A percentile compares a stretch with the other conserved stretches of the same genome.
These are phyloP conservation scores for Lenzites betulinus DNA, from an alignment of 768 basidiomycete species.

Conservation along the genomic window DNA sequence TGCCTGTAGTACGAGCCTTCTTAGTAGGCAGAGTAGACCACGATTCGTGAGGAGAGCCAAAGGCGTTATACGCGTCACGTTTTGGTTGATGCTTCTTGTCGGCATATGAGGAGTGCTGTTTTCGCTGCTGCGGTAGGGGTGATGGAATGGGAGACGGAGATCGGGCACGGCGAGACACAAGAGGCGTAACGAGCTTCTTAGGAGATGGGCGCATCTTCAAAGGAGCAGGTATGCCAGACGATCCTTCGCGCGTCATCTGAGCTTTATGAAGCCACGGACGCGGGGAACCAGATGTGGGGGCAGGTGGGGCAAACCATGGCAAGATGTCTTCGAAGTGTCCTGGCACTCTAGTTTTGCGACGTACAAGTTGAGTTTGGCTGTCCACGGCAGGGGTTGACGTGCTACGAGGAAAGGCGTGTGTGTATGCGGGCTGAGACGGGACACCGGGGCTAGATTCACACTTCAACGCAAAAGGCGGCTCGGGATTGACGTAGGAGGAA, in stretches of 20 bases:
- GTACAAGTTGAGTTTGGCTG: too few relatives aligned
- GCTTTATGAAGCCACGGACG: too few relatives aligned
- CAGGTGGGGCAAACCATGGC: too few relatives aligned
- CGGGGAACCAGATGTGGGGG: too few relatives aligned
- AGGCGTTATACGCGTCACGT: slow-evolving; percentile 27
- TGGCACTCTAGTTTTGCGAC: too few relatives aligned
- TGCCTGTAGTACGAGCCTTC: background rate
- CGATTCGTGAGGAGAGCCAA: slow-evolving; percentile 25
- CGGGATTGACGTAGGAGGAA: background rate
- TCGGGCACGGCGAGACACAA: background rate
- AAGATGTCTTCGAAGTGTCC: too few relatives aligned
- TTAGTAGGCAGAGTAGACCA: slow-evolving; percentile 28
- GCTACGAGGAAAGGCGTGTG: too few relatives aligned
- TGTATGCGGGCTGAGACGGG: too few relatives aligned
- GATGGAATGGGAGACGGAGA: background rate
- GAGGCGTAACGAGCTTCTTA: background rate
- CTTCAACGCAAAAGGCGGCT: too few relatives aligned
- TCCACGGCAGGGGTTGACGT: too few relatives aligned
- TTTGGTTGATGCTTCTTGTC: background rate
- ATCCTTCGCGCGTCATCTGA: background rate
- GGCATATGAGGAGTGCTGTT: background rate
- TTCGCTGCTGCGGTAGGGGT: background rate
- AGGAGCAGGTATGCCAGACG: background rate
- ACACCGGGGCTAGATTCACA: too few relatives aligned
- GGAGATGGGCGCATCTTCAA: background rate